Base-by-base conservation (phyloP, 345 rosid genomes). In the Linum usitatissimum region DNA sequence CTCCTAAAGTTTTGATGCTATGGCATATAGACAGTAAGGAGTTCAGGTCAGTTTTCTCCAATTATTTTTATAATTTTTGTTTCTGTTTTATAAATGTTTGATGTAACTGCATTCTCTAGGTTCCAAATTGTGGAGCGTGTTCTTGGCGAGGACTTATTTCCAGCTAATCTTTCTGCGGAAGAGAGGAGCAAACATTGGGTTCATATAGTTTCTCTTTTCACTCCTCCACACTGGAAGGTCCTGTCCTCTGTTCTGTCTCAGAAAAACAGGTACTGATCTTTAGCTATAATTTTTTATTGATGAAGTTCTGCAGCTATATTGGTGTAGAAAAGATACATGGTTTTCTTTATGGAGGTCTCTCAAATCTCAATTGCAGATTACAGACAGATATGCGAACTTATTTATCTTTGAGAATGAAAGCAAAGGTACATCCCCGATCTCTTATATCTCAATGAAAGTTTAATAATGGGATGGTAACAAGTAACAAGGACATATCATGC, bases 171-270 rank as follows among this genome's bases (percentile, higher is more conserved):
- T 76, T 71, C 87, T 15, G 72, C 76, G 66, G 82, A 79, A 72
- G 91, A 87, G 78, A 85, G 74, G 75, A 78, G 81, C 70, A 79
- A 66, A 65, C 97, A 80, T 68, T 89, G 98, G 98, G 76, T 89
- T 66, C 84, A 80, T 68, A 75, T 87, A 65, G 83, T 79, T 75
- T 79, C 88, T 74, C 82, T 83, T 69, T 82, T 85, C 75, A 73
- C 83, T 61, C 77, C 87, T 69, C 71, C 74, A 55, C 96, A 87
- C 64, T 53, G 79, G 70, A 89, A 85, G 80, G 93, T 85, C 48
- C 63, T 87, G 63, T 76, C 66, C 79, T 76, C 79, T 49, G 73
- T 87, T 71, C 79, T 92, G 79, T 84, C 71, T 71, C 93, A 83
- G 75, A 89, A 87, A 72, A 73, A 72, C 66, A 92, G 98, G 96